phyloP scores from a whole-genome alignment of 2,329 filamentous ascomycete species.

The Whalleya microplaca region DNA sequence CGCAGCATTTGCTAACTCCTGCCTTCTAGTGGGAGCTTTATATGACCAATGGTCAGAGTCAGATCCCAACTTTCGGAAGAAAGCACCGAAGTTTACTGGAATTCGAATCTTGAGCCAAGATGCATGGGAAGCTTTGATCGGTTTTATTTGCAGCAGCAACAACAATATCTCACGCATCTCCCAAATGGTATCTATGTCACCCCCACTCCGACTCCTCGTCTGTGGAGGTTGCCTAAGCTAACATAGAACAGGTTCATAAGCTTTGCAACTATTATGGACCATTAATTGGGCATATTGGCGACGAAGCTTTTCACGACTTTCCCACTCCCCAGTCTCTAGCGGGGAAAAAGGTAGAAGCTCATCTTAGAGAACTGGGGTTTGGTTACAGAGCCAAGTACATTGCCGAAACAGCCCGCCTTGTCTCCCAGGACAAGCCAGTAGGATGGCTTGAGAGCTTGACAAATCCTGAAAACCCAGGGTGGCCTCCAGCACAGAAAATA shows the following conservation, averaged over 20 bases:
- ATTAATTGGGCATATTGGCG: slow-evolving; percentile 70
- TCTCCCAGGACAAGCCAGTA: slow-evolving; percentile 67
- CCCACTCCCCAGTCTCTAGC: slow-evolving; percentile 76
- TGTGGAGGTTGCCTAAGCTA: slow-evolving; percentile 6
- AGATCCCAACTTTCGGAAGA: slow-evolving; percentile 87
- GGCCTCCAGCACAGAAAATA: slow-evolving; percentile 52
- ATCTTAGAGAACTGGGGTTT: slow-evolving; percentile 83
- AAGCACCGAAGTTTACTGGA: slow-evolving; percentile 84
- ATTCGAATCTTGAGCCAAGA: slow-evolving; percentile 93
- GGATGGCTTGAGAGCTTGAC: slow-evolving; percentile 79
- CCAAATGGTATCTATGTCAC: slow-evolving; percentile 71
- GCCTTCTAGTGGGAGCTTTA: slow-evolving; percentile 57
- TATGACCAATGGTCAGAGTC: slow-evolving; percentile 86
- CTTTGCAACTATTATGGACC: slow-evolving; percentile 85
- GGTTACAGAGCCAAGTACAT: slow-evolving; percentile 96
- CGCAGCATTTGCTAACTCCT: slow-evolving; percentile 2
- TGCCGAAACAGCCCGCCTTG: slow-evolving; percentile 77
- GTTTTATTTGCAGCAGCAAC: slow-evolving; percentile 98
- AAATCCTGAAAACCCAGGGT: slow-evolving; percentile 73
- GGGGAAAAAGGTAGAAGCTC: slow-evolving; percentile 73
- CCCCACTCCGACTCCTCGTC: not conserved
- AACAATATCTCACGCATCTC: slow-evolving; percentile 96
- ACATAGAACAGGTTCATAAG: slow-evolving; percentile 69
- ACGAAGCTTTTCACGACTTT: slow-evolving; percentile 83
- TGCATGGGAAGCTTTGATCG: slow-evolving; percentile 90